phyloP scores from a whole-genome alignment of 1,284 basidiomycete genomes.

The Pyrrhoderma lamaoense region DNA sequence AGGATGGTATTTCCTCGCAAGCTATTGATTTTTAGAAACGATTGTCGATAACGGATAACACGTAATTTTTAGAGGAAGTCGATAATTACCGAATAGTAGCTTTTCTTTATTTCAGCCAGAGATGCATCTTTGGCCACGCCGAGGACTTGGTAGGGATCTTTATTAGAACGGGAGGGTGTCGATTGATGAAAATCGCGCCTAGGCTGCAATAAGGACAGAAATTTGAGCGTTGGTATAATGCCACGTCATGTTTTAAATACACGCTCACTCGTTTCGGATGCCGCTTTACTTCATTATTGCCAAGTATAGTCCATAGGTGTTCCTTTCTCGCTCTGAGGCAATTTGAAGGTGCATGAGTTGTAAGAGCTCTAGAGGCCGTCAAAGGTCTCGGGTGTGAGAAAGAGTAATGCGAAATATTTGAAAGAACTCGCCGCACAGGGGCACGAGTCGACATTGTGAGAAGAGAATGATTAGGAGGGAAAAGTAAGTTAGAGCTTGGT shows the following conservation, averaged over 20 bases:
- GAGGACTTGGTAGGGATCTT: constrained; percentile 88
- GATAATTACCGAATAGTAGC: constrained; percentile 80
- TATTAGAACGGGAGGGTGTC: constrained; percentile 46
- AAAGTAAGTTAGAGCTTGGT: neutral
- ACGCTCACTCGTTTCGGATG: constrained; percentile 16
- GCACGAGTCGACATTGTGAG: constrained; percentile 2
- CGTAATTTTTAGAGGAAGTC: constrained; percentile 2
- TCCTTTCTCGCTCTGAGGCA: constrained; percentile 5
- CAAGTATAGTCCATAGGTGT: constrained; percentile 2
- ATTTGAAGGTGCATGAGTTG: constrained; percentile 8
- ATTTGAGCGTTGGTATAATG: neutral
- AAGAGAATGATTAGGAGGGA: neutral
- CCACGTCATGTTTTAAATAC: neutral
- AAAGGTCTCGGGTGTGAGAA: neutral
- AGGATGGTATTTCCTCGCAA: constrained; percentile 97
- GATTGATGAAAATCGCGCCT: constrained; percentile 77
- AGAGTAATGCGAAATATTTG: constrained; percentile 1
- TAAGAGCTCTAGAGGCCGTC: constrained; percentile 2
- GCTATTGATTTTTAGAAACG: constrained; percentile 38
- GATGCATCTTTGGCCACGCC: constrained; percentile 85
- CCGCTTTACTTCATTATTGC: constrained; percentile 8
- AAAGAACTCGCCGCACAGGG: constrained; percentile 5
- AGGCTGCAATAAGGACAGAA: constrained; percentile 9
- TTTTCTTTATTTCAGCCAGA: constrained; percentile 90
- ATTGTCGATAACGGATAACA: neutral